Conservation (phyloP, 2,329 filamentous ascomycete genomes). For the Grosmannia huntii region DNA sequence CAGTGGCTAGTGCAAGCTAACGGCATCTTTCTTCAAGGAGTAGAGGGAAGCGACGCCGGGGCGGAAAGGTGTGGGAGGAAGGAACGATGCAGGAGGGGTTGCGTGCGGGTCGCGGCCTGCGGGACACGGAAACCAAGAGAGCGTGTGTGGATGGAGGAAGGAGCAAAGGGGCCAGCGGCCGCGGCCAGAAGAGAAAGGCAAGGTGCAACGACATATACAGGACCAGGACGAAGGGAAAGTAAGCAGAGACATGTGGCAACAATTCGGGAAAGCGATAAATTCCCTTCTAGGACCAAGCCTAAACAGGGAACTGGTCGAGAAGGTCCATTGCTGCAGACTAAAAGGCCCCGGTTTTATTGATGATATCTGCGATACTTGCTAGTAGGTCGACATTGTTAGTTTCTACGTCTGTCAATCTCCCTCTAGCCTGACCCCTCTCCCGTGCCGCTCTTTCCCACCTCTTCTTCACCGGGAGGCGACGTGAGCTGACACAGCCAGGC, state of each 20-base stretch:
- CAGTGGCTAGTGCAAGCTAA: conserved; percentile 3
- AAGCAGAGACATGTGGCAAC: not conserved
- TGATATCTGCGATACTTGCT: not conserved
- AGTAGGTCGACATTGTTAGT: not conserved
- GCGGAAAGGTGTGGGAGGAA: not conserved
- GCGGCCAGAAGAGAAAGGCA: not conserved
- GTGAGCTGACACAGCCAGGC: not conserved
- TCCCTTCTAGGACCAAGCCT: not conserved
- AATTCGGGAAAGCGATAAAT: not conserved
- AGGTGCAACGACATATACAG: not conserved
- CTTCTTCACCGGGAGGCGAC: not conserved
- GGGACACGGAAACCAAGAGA: conserved; percentile 6
- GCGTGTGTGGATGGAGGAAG: not conserved
- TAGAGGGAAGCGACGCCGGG: conserved; percentile 2
- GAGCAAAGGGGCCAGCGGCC: not conserved
- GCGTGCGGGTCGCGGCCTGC: conserved; percentile 5
- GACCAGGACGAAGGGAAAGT: not conserved
- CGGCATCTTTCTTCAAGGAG: not conserved
- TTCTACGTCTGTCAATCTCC: not conserved
- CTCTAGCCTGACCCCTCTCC: not conserved
- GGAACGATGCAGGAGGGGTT: conserved; percentile 3
- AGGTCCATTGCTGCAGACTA: not conserved
- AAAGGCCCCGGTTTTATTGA: not conserved
- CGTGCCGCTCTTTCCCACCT: not conserved
- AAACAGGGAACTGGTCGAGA: not conserved